These are phyloP conservation scores for Prunus campanulata DNA, from an alignment of 306 rosid species.

Conservation along the genomic window DNA sequence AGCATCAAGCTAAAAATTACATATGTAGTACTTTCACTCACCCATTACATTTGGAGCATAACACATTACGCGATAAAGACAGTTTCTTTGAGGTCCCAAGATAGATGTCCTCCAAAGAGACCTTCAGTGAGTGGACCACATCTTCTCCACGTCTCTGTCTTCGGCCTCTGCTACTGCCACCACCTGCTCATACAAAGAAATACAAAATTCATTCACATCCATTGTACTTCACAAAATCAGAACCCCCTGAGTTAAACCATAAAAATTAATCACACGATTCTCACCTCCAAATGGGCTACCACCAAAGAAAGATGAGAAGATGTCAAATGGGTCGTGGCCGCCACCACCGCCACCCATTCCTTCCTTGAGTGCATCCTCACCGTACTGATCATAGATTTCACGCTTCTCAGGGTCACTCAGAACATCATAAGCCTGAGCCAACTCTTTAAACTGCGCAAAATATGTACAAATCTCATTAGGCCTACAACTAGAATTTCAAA, in stretches of 20 bases:
- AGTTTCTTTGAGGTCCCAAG: slow-evolving; percentile 75
- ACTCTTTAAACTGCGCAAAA: slow-evolving; percentile 66
- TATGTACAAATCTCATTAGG: background rate
- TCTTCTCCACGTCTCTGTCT: slow-evolving; percentile 86
- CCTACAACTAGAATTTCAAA: background rate
- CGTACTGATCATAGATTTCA: slow-evolving; percentile 77
- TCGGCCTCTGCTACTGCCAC: slow-evolving; percentile 69
- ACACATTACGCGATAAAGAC: slow-evolving; percentile 63
- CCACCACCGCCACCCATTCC: slow-evolving; percentile 70
- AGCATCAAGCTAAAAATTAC: background rate
- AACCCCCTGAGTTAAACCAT: background rate
- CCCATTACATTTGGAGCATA: slow-evolving; percentile 86
- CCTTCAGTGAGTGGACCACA: slow-evolving; percentile 72
- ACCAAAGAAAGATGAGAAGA: slow-evolving; percentile 72
- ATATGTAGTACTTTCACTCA: slow-evolving; percentile 20
- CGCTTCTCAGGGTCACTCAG: slow-evolving; percentile 88
- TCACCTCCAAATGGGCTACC: slow-evolving; percentile 59
- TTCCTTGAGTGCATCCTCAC: slow-evolving; percentile 93
- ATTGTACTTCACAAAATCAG: background rate
- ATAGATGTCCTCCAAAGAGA: slow-evolving; percentile 76
- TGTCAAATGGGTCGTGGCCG: slow-evolving; percentile 80
- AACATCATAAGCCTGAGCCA: slow-evolving; percentile 86
- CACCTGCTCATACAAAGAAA: slow-evolving; percentile 35
- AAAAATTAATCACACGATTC: background rate
- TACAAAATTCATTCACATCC: background rate